A percentile compares a stretch with the other conserved stretches of the same genome.
Conservation (phyloP, 2,329 filamentous ascomycete genomes). For the Fusarium globosum region DNA sequence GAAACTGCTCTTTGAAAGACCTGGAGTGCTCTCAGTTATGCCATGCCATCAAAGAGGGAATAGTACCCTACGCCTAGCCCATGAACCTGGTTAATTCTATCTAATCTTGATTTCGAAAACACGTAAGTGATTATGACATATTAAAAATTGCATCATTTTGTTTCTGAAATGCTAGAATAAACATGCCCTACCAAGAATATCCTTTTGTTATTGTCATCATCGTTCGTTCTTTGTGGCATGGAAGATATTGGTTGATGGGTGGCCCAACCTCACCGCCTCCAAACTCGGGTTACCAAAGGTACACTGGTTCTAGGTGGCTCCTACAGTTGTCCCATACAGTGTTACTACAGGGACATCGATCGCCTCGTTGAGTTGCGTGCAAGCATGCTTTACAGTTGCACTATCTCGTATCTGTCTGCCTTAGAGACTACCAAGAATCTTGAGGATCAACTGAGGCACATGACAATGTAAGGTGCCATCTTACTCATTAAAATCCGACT, state of each 20-base stretch:
- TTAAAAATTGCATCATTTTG: background rate
- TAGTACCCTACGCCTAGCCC: background rate
- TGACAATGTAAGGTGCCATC: constrained; percentile 27
- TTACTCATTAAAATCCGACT: background rate
- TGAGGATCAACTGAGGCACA: constrained; percentile 28
- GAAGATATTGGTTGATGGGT: background rate
- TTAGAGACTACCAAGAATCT: constrained; percentile 21
- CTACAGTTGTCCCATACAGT: background rate
- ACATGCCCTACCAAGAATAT: background rate
- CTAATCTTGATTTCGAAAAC: background rate
- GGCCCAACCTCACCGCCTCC: constrained; percentile 21
- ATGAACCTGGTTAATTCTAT: no score
- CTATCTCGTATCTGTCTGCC: constrained; percentile 25
- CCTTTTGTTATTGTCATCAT: background rate
- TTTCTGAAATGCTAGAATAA: no score
- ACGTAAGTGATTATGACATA: no score
- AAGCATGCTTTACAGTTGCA: constrained; percentile 14
- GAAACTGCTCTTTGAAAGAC: background rate
- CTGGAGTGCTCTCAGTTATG: background rate
- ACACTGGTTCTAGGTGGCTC: background rate
- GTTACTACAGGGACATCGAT: constrained; percentile 2
- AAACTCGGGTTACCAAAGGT: background rate
- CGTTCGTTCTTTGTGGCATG: background rate
- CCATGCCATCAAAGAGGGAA: background rate
- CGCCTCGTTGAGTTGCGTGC: constrained; percentile 10